Conservation (phyloP, 2,329 filamentous ascomycete genomes). For the Epicoccum sorghinum region DNA sequence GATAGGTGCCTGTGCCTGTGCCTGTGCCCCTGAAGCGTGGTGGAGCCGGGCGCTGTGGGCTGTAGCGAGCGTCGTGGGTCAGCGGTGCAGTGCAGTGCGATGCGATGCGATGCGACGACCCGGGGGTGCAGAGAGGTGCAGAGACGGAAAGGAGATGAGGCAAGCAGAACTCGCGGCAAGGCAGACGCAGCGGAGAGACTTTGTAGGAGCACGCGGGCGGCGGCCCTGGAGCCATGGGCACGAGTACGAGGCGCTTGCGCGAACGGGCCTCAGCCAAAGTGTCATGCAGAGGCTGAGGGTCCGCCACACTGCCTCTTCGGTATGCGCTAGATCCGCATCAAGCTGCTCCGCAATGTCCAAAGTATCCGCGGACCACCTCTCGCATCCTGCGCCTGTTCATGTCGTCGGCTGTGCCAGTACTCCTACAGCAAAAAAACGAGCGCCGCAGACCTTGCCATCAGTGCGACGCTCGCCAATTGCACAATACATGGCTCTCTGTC, state of each 20-base stretch:
- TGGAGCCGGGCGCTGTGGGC: constrained; percentile 2
- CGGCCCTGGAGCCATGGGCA: neutral
- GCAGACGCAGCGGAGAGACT: neutral
- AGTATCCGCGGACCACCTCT: constrained; percentile 7
- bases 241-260: constrained; percentile 3
- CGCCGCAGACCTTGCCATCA: neutral
- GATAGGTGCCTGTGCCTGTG: neutral
- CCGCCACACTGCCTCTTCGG: neutral
- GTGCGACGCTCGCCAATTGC: neutral
- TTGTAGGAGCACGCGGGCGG: constrained; percentile 2
- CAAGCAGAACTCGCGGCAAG: neutral
- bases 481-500: neutral
- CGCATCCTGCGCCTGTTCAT: constrained; percentile 2
- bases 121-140: constrained; percentile 1
- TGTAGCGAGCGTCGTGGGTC: constrained; percentile 15
- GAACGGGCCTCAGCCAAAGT: constrained; percentile 5
- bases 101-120: neutral
- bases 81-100: neutral
- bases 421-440: neutral
- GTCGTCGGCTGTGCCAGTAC: neutral
- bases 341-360: neutral
- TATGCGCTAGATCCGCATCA: constrained; percentile 8
- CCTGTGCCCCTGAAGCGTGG: constrained; percentile 12
- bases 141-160: constrained; percentile 8
- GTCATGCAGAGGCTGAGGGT: constrained; percentile 1